Percentiles rank a stretch among this genome's conserved stretches.
phyloP scores from a whole-genome alignment of 2,329 filamentous ascomycete genomes.

The Penicillium sp. region DNA sequence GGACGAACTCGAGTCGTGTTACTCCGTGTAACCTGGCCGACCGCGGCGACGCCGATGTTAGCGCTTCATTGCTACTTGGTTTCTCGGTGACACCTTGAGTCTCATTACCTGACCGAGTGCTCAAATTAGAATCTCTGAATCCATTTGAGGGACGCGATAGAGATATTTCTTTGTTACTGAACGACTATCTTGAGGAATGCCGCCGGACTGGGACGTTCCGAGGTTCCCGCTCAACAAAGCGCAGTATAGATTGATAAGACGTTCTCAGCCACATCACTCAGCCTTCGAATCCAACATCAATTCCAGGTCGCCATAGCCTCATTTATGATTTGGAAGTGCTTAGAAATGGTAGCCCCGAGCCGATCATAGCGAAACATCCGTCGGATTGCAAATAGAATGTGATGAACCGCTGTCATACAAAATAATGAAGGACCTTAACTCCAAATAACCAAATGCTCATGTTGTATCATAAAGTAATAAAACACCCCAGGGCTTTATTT shows the following conservation, averaged over 20 bases:
- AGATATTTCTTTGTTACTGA: background rate
- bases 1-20: background rate
- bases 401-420: background rate
- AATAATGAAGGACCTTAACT: no score
- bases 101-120: background rate
- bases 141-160: background rate
- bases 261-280: background rate
- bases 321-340: background rate
- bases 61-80: background rate
- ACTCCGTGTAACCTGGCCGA: constrained; percentile 1
- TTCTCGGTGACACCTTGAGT: background rate
- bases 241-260: background rate
- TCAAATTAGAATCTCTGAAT: background rate
- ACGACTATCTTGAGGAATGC: no score
- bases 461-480: background rate
- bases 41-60: background rate
- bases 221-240: background rate
- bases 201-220: background rate
- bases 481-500: background rate
- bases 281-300: background rate
- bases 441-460: background rate
- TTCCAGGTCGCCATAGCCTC: background rate
- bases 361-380: background rate
- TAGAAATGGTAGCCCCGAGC: background rate
- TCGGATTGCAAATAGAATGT: background rate